Percentiles rank a stretch among this genome's conserved stretches.
phyloP scores from a whole-genome alignment of 1,284 basidiomycete species.

The Puccinia horiana region DNA sequence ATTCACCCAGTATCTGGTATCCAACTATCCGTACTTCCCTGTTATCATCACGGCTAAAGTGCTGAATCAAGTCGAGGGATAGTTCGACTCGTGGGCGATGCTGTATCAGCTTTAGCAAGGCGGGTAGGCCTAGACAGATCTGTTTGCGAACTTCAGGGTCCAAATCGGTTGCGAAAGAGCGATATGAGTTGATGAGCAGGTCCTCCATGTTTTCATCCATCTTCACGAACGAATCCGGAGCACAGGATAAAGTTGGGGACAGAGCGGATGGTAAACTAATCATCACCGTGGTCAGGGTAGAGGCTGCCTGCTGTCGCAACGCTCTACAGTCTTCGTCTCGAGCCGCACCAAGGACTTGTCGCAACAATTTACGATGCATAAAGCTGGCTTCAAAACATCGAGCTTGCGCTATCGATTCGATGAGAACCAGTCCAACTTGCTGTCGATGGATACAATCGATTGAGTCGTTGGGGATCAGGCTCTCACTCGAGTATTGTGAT shows the following conservation, averaged over 20 bases:
- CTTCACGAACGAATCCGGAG: background rate
- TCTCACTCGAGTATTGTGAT: slow-evolving; percentile 10
- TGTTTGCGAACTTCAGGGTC: slow-evolving; percentile 40
- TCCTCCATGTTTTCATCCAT: slow-evolving; percentile 20
- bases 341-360: slow-evolving; percentile 6
- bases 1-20: slow-evolving; percentile 40
- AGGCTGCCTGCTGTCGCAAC: slow-evolving; percentile 37
- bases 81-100: slow-evolving; percentile 18
- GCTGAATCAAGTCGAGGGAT: slow-evolving; percentile 12
- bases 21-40: slow-evolving; percentile 26
- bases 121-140: slow-evolving; percentile 32
- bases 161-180: slow-evolving; percentile 13
- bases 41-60: slow-evolving; percentile 27
- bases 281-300: slow-evolving; percentile 25
- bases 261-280: slow-evolving; percentile 21
- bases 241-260: background rate
- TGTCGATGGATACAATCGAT: background rate
- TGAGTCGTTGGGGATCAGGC: slow-evolving; percentile 21
- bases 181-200: background rate
- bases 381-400: slow-evolving; percentile 26
- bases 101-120: slow-evolving; percentile 11
- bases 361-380: slow-evolving; percentile 16
- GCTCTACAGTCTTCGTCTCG: slow-evolving; percentile 8
- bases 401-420: slow-evolving; percentile 38
- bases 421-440: slow-evolving; percentile 28